phyloP scores from a whole-genome alignment of 1,284 basidiomycete genomes.

The Sporisorium exsertum region DNA sequence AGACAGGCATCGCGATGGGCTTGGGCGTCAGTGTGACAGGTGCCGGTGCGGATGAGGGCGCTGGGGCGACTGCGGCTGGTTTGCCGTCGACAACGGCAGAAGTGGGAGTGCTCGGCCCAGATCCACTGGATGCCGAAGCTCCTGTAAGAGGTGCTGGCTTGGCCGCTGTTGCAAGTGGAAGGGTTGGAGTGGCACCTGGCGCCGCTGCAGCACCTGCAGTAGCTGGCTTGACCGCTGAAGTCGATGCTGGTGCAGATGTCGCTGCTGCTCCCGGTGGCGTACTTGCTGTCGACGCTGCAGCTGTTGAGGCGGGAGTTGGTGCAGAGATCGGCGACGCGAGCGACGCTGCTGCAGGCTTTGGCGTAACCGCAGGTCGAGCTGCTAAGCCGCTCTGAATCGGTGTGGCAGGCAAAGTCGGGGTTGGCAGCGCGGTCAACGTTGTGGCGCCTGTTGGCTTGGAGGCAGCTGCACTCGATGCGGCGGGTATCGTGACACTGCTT shows the following conservation, averaged over 20 bases:
- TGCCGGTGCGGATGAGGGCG: constrained; percentile 5
- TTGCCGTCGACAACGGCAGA: constrained; percentile 12
- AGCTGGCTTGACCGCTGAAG: neutral
- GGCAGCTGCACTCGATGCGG: neutral
- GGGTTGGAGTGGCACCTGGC: neutral
- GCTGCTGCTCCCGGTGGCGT: constrained; percentile 4
- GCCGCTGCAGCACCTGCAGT: neutral
- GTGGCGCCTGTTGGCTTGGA: constrained; percentile 6
- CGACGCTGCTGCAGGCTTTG: constrained; percentile 15
- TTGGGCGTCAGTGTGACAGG: constrained; percentile 21
- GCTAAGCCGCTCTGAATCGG: constrained; percentile 20
- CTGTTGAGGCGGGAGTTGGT: constrained; percentile 2
- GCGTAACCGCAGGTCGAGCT: constrained; percentile 8
- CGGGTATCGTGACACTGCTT: neutral
- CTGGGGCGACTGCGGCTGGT: constrained; percentile 6
- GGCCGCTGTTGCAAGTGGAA: neutral
- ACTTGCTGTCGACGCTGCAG: neutral
- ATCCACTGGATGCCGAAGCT: constrained; percentile 4
- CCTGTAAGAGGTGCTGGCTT: constrained; percentile 10
- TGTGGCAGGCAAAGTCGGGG: constrained; percentile 30
- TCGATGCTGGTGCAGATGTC: neutral
- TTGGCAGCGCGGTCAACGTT: constrained; percentile 19
- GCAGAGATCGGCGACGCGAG: neutral
- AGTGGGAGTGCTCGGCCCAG: constrained; percentile 3
- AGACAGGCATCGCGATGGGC: constrained; percentile 27